A percentile compares a stretch with the other conserved stretches of the same genome.
phyloP scores from a whole-genome alignment of 2,329 filamentous ascomycete genomes.

The Arthrocladium fulminans region DNA sequence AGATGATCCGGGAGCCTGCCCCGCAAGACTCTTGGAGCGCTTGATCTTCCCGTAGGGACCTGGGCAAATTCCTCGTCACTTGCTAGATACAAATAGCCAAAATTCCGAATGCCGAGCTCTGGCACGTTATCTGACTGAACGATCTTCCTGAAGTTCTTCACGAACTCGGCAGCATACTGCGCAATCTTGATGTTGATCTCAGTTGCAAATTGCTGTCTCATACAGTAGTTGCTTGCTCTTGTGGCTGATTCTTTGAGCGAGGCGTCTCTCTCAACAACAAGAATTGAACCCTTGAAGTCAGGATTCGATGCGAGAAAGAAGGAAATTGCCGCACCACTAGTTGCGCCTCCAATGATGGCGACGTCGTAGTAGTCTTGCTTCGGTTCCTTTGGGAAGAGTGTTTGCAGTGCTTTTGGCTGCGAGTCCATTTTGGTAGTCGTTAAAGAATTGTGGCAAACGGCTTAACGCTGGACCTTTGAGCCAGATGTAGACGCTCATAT shows the following conservation, averaged over 20 bases:
- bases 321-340: slow-evolving; percentile 16
- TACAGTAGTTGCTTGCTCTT: slow-evolving; percentile 20
- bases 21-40: slow-evolving; percentile 1
- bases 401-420: background rate
- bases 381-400: background rate
- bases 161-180: slow-evolving; percentile 17
- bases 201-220: slow-evolving; percentile 21
- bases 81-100: slow-evolving; percentile 2
- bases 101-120: background rate
- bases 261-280: slow-evolving; percentile 16
- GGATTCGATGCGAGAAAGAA: slow-evolving; percentile 12
- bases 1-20: background rate
- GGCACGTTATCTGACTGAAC: background rate
- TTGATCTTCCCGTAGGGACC: background rate
- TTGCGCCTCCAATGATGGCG: slow-evolving; percentile 17
- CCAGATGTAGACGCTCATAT: too few relatives aligned
- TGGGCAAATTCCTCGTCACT: slow-evolving; percentile 9
- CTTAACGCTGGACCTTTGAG: too few relatives aligned
- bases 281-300: slow-evolving; percentile 13
- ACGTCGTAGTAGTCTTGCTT: slow-evolving; percentile 13
- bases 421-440: background rate
- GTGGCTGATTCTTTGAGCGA: slow-evolving; percentile 16
- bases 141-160: slow-evolving; percentile 7
- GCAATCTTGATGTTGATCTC: slow-evolving; percentile 17
- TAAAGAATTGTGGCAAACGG: too few relatives aligned